These are phyloP conservation scores for Ganoderma lucidum DNA, from an alignment of 1,284 basidiomycete genomes.

Conservation along the genomic window DNA sequence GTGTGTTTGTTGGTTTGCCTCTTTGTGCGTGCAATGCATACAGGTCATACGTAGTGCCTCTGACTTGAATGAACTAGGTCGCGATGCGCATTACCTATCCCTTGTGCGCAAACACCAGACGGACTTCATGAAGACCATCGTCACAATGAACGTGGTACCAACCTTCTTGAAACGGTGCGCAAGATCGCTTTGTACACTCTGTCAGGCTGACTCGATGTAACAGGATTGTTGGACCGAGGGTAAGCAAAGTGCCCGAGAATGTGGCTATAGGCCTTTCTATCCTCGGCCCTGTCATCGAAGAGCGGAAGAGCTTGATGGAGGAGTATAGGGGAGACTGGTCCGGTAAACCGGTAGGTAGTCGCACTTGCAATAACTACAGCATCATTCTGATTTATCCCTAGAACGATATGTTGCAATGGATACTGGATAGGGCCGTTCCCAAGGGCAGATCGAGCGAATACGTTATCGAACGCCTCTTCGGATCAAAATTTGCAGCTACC, in stretches of 20 bases:
- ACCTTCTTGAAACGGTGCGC: slow-evolving; percentile 48
- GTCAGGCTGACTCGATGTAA: neutral
- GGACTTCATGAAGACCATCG: slow-evolving; percentile 43
- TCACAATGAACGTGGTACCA: slow-evolving; percentile 48
- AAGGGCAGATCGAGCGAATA: slow-evolving; percentile 41
- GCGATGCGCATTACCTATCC: slow-evolving; percentile 46
- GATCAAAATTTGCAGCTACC: slow-evolving; percentile 49
- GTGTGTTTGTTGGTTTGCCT: slow-evolving; percentile 39
- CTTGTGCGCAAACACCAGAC: slow-evolving; percentile 48
- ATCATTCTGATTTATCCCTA: slow-evolving; percentile 23
- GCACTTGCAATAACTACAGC: neutral
- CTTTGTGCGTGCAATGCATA: slow-evolving; percentile 31
- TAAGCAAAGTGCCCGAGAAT: too few relatives aligned
- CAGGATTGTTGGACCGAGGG: neutral
- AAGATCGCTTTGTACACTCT: neutral
- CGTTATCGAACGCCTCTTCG: slow-evolving; percentile 44
- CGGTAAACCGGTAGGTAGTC: slow-evolving; percentile 46
- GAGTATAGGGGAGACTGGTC: slow-evolving; percentile 48
- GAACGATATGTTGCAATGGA: slow-evolving; percentile 53
- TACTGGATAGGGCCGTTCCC: slow-evolving; percentile 48
- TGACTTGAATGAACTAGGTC: slow-evolving; percentile 36
- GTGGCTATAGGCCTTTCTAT: too few relatives aligned
- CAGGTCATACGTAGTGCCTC: neutral
- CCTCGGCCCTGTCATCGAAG: too few relatives aligned
- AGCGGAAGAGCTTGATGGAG: too few relatives aligned